A percentile compares a stretch with the other conserved stretches of the same genome.
These are phyloP conservation scores for Gossypium thurberi DNA, from an alignment of 345 rosid genomes.

Conservation along the genomic window DNA sequence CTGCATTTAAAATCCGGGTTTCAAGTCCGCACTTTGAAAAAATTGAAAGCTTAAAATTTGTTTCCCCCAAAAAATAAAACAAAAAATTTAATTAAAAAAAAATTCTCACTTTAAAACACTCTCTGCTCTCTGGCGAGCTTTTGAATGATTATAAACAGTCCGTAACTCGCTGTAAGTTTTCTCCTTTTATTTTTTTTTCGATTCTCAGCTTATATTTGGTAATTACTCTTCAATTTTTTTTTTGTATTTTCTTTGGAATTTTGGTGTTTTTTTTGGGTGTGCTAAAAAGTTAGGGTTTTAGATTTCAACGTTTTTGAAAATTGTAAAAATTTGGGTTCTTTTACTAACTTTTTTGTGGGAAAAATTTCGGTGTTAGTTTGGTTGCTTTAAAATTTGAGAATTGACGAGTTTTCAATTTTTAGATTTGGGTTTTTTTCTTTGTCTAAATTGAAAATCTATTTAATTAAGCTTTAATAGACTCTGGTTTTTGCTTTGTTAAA, in stretches of 20 bases:
- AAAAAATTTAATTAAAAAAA: neutral
- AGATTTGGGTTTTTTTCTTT: constrained; percentile 6
- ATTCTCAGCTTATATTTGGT: neutral
- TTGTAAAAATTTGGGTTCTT: neutral
- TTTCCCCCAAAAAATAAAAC: neutral
- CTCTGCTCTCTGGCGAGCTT: neutral
- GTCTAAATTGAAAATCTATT: neutral
- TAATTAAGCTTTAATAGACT: neutral
- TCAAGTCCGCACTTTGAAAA: constrained; percentile 43
- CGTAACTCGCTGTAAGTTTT: constrained; percentile 23
- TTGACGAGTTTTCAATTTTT: neutral
- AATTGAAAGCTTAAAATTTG: constrained; percentile 1
- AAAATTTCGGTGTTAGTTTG: constrained; percentile 8
- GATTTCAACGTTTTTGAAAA: neutral
- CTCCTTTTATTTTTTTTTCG: neutral
- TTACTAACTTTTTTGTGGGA: neutral
- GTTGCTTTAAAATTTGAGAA: constrained; percentile 14
- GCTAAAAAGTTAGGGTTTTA: constrained; percentile 10
- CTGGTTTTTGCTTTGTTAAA: neutral
- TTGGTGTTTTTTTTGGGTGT: neutral
- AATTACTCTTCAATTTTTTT: neutral
- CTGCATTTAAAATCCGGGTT: constrained; percentile 58
- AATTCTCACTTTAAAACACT: neutral
- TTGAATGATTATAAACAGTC: constrained; percentile 12
- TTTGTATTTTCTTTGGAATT: neutral